Conservation (phyloP, 2,329 filamentous ascomycete genomes). For the Pseudofabraea citricarpa region DNA sequence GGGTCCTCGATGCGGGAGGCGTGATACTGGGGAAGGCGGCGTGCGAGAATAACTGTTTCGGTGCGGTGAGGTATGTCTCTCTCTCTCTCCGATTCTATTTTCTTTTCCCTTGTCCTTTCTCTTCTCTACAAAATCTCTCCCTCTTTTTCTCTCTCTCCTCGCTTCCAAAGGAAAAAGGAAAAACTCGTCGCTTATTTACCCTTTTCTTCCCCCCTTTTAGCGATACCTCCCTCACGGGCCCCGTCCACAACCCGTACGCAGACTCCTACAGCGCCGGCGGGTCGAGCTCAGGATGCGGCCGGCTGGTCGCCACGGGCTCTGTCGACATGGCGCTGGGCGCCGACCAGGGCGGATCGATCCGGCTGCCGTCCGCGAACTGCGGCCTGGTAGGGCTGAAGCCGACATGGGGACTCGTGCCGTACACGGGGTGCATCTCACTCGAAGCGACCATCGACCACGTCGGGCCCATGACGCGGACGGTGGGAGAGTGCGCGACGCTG, state of each 20-base stretch:
- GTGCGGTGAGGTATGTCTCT: constrained; percentile 16
- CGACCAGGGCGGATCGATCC: constrained; percentile 23
- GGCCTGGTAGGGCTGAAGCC: constrained; percentile 22
- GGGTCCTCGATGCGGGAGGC: constrained; percentile 18
- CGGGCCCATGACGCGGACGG: constrained; percentile 37
- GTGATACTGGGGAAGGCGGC: constrained; percentile 18
- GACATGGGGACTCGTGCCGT: constrained; percentile 21
- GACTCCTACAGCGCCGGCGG: constrained; percentile 44
- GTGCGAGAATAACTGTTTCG: constrained; percentile 23
- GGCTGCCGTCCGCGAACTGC: constrained; percentile 19
- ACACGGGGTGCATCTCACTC: constrained; percentile 36
- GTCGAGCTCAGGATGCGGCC: constrained; percentile 42
- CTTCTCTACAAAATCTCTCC: no score
- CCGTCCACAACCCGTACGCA: constrained; percentile 36
- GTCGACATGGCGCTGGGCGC: constrained; percentile 35
- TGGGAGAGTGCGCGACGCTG: constrained; percentile 35
- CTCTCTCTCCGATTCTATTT: no score
- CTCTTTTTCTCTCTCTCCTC: no score
- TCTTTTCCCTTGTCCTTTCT: no score
- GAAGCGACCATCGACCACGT: constrained; percentile 47
- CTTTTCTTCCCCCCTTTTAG: not conserved
- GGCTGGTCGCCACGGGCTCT: constrained; percentile 37
- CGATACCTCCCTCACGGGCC: constrained; percentile 18
- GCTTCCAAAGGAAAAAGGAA: no score
- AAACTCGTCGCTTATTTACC: no score